Evolutionary conservation across 2,329 filamentous ascomycete genomes (phyloP).

Genomic region (Coccinonectria pachysandricola): DNA sequence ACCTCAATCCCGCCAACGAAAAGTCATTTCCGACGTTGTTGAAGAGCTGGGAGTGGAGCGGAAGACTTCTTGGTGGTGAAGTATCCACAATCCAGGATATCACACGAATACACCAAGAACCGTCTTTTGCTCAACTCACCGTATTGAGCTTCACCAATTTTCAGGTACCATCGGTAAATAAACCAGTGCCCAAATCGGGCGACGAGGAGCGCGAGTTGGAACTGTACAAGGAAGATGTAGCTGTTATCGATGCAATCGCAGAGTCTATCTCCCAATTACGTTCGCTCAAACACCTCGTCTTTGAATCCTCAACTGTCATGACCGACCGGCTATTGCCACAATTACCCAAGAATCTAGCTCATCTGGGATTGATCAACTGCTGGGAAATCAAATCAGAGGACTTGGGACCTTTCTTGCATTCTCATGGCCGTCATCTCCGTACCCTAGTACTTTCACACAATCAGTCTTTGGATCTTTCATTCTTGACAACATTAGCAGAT

Average conservation of each 20-base stretch:
- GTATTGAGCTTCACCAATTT: slow-evolving; percentile 54
- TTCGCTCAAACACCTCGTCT: slow-evolving; percentile 54
- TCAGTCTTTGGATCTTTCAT: slow-evolving; percentile 64
- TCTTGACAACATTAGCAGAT: slow-evolving; percentile 54
- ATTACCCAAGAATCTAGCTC: slow-evolving; percentile 55
- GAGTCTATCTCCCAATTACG: slow-evolving; percentile 38
- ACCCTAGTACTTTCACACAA: slow-evolving; percentile 68
- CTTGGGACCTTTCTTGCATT: slow-evolving; percentile 53
- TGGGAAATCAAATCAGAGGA: slow-evolving; percentile 60
- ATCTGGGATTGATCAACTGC: slow-evolving; percentile 70
- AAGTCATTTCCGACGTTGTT: slow-evolving; percentile 28
- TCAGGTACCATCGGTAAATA: slow-evolving; percentile 41
- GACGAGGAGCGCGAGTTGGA: slow-evolving; percentile 21
- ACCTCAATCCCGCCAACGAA: slow-evolving; percentile 21
- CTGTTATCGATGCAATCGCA: slow-evolving; percentile 28
- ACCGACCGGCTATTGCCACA: slow-evolving; percentile 57
- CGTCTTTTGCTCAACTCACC: slow-evolving; percentile 45
- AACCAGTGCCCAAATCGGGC: slow-evolving; percentile 22
- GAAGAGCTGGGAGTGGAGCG: slow-evolving; percentile 52
- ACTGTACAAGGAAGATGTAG: slow-evolving; percentile 30
- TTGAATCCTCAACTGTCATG: slow-evolving; percentile 66
- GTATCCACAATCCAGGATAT: slow-evolving; percentile 39
- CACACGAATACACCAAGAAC: slow-evolving; percentile 39
- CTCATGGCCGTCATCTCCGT: slow-evolving; percentile 57
- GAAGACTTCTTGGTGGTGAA: slow-evolving; percentile 37